These are phyloP conservation scores for Cyclostephanos tholiformis DNA, from an alignment of 108 stramenopile species.

Conservation along the genomic window DNA sequence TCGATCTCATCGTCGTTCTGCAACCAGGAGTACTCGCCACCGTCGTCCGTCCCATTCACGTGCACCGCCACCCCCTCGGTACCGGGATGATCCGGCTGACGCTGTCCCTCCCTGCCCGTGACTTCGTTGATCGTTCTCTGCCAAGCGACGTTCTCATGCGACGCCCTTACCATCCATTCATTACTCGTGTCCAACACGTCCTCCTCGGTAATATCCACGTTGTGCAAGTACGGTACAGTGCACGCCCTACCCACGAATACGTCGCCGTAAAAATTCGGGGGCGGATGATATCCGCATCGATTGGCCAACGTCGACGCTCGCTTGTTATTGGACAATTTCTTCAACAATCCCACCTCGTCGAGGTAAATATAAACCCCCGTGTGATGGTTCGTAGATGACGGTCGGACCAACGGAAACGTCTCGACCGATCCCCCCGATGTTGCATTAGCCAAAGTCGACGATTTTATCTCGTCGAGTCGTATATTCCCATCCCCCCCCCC, in stretches of 20 bases:
- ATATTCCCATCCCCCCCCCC: background rate
- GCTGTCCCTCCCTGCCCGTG: slow-evolving; percentile 49
- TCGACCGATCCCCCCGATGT: slow-evolving; percentile 72
- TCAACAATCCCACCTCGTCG: slow-evolving; percentile 86
- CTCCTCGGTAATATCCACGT: slow-evolving; percentile 55
- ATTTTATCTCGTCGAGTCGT: slow-evolving; percentile 2
- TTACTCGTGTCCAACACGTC: slow-evolving; percentile 51
- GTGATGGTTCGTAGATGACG: slow-evolving; percentile 63
- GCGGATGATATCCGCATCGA: slow-evolving; percentile 68
- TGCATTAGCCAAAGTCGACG: slow-evolving; percentile 44
- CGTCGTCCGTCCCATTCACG: slow-evolving; percentile 37
- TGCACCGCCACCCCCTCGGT: slow-evolving; percentile 66
- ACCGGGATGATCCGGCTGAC: slow-evolving; percentile 55
- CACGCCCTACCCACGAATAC: slow-evolving; percentile 74
- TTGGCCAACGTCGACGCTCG: slow-evolving; percentile 60
- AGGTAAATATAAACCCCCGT: slow-evolving; percentile 76
- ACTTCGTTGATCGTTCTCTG: slow-evolving; percentile 63
- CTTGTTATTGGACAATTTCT: slow-evolving; percentile 65
- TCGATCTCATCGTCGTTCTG: slow-evolving; percentile 80
- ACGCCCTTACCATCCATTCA: slow-evolving; percentile 72
- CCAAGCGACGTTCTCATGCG: slow-evolving; percentile 65
- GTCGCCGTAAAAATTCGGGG: slow-evolving; percentile 88
- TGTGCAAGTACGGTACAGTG: slow-evolving; percentile 38
- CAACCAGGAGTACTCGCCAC: slow-evolving; percentile 60
- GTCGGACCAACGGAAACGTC: slow-evolving; percentile 77